These are phyloP conservation scores for Pisolithus orientalis DNA, from an alignment of 768 basidiomycete genomes.

Conservation along the genomic window DNA sequence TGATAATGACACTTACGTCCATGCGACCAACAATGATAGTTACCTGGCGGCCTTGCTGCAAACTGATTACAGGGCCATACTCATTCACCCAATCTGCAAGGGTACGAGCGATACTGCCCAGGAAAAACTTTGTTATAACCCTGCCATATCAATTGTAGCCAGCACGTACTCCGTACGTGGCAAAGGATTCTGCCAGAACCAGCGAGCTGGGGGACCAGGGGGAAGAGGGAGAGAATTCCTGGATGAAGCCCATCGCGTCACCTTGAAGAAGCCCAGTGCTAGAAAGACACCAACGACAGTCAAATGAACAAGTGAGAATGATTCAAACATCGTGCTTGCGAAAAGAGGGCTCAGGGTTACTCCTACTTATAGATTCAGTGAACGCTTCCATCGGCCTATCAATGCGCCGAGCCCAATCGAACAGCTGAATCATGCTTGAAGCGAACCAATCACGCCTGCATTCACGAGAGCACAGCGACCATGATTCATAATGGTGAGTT, in stretches of 20 bases:
- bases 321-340: neutral
- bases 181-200: constrained; percentile 19
- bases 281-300: neutral
- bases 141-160: neutral
- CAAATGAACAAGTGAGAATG: neutral
- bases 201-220: constrained; percentile 19
- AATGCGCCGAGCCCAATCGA: neutral
- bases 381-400: neutral
- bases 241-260: neutral
- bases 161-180: constrained; percentile 14
- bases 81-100: constrained; percentile 49
- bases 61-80: constrained; percentile 54
- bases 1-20: constrained; percentile 9
- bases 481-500: too few relatives aligned
- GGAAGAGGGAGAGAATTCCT: constrained; percentile 11
- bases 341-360: neutral
- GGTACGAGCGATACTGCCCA: constrained; percentile 11
- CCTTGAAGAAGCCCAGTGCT: neutral
- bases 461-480: too few relatives aligned
- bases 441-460: neutral
- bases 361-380: neutral
- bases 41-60: constrained; percentile 38
- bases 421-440: neutral
- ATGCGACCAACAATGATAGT: constrained; percentile 16
- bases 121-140: neutral